Evolutionary conservation across 805 yeast genomes (phyloP).

Genomic region (Metschnikowia rubicola): DNA sequence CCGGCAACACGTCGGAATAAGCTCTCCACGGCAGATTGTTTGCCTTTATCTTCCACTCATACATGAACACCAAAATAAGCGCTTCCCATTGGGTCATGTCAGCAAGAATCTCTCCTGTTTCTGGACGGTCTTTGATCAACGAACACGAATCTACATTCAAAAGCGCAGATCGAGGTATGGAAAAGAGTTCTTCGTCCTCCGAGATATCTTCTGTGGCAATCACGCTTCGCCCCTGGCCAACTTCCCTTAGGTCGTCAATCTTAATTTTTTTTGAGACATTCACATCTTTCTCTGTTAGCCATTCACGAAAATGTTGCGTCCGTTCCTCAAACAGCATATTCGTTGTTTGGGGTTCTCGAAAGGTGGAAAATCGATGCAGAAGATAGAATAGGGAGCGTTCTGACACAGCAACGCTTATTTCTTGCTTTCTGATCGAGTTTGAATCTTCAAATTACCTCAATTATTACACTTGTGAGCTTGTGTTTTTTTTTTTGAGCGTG

Average conservation of each 20-base stretch:
- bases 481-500: not conserved
- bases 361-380: not conserved
- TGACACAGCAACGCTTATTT: too few relatives aligned
- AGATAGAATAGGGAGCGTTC: too few relatives aligned
- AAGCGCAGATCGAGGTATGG: conserved; percentile 57
- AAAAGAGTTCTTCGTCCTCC: conserved; percentile 62
- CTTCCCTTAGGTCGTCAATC: conserved; percentile 56
- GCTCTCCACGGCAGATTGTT: conserved; percentile 58
- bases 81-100: conserved; percentile 72
- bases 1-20: conserved; percentile 72
- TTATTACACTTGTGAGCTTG: not conserved
- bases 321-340: conserved; percentile 10
- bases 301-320: conserved; percentile 22
- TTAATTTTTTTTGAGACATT: conserved; percentile 53
- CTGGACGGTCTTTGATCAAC: conserved; percentile 32
- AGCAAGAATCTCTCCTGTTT: conserved; percentile 32
- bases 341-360: conserved; percentile 9
- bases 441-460: too few relatives aligned
- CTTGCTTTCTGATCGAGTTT: too few relatives aligned
- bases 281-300: conserved; percentile 35
- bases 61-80: conserved; percentile 62
- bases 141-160: conserved; percentile 60
- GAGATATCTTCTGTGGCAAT: conserved; percentile 59
- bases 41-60: conserved; percentile 48
- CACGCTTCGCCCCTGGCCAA: conserved; percentile 75